Percentiles rank a stretch among this genome's conserved stretches.
phyloP scores from a whole-genome alignment of 495 filamentous ascomycete species.

The Annulohypoxylon maeteangense region DNA sequence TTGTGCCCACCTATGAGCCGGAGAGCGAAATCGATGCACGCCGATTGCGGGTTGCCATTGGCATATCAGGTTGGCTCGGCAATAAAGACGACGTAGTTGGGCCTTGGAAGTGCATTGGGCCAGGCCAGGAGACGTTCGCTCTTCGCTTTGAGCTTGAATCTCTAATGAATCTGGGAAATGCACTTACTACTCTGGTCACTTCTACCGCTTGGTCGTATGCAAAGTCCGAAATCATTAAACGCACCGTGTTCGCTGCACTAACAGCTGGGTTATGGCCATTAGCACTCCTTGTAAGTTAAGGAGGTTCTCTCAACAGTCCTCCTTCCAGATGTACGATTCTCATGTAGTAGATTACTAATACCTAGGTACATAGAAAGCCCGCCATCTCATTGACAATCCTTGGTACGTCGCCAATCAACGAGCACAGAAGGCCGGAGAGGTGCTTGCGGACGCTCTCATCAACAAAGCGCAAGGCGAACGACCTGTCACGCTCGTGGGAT shows the following conservation, averaged over 20 bases:
- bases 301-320: conserved; percentile 60
- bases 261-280: conserved; percentile 82
- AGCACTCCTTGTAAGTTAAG: conserved; percentile 58
- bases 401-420: conserved; percentile 86
- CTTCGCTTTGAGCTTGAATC: conserved; percentile 86
- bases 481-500: conserved; percentile 89
- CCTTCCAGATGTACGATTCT: conserved; percentile 66
- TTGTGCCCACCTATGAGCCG: conserved; percentile 72
- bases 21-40: conserved; percentile 55
- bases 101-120: conserved; percentile 81
- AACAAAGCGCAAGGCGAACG: conserved; percentile 92
- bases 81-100: conserved; percentile 74
- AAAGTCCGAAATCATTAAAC: conserved; percentile 77
- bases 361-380: conserved; percentile 83
- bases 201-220: conserved; percentile 84
- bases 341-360: conserved; percentile 64
- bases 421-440: conserved; percentile 86
- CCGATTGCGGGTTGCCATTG: conserved; percentile 82
- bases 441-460: conserved; percentile 89
- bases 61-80: conserved; percentile 86
- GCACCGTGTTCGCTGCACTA: conserved; percentile 75
- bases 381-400: conserved; percentile 87
- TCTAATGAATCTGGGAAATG: conserved; percentile 80
- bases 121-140: conserved; percentile 82
- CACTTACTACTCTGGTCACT: conserved; percentile 78